Conservation (phyloP, 257 asterid genomes). For the Gentiana straminea region DNA sequence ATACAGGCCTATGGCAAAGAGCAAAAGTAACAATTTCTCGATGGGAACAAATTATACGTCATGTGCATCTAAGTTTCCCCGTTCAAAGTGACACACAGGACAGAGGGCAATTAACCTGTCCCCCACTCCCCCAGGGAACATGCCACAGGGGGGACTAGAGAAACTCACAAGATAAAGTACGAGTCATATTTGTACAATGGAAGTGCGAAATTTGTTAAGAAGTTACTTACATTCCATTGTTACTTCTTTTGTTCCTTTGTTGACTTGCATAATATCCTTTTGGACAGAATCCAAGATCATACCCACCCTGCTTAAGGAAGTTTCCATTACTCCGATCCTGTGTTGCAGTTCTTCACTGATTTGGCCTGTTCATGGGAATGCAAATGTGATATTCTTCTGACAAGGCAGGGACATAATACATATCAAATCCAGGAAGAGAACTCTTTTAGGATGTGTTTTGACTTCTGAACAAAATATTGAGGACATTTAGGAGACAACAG, state of each 20-base stretch:
- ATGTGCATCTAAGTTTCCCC: too few species aligned
- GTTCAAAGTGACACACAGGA: too few species aligned
- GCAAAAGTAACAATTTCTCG: too few species aligned
- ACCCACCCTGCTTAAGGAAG: slow-evolving; percentile 68
- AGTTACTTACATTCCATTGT: slow-evolving; percentile 52
- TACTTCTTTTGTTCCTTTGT: slow-evolving; percentile 78
- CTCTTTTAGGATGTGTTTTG: not conserved
- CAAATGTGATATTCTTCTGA: slow-evolving; percentile 4
- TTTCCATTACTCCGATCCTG: slow-evolving; percentile 76
- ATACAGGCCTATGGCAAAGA: too few species aligned
- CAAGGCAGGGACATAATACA: not conserved
- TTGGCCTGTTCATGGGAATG: slow-evolving; percentile 44
- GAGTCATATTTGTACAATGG: too few species aligned
- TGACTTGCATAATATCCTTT: slow-evolving; percentile 74
- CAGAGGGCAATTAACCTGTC: too few species aligned
- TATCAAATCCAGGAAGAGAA: not conserved
- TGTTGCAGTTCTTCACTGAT: slow-evolving; percentile 72
- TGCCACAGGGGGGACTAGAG: too few species aligned
- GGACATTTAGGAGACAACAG: not conserved
- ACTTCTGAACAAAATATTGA: not conserved
- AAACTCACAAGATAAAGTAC: too few species aligned
- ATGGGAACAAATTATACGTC: too few species aligned
- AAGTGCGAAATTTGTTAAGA: too few species aligned
- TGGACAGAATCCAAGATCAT: slow-evolving; percentile 83
- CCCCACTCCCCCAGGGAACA: too few species aligned